Conservation (phyloP, 768 basidiomycete species). For the Calvatia gigantea region DNA sequence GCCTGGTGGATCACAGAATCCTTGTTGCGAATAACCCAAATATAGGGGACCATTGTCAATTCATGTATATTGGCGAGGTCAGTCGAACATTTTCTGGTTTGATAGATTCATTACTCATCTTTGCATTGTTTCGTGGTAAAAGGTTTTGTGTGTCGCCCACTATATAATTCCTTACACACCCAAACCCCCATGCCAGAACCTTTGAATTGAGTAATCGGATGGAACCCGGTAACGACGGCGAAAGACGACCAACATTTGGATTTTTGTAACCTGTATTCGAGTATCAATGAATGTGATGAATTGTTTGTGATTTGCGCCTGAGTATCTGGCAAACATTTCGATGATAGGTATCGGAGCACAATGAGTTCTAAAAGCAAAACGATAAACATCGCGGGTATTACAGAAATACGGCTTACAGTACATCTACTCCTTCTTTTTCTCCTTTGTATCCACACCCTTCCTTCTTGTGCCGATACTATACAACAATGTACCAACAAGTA, state of each 20-base stretch:
- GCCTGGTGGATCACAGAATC: neutral
- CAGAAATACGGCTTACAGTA: conserved; percentile 5
- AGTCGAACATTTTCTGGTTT: neutral
- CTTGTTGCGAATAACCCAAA: neutral
- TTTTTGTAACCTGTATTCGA: no score
- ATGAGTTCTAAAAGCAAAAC: neutral
- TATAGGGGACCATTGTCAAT: neutral
- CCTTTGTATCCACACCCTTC: conserved; percentile 16
- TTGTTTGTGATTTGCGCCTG: no score
- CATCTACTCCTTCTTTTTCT: conserved; percentile 18
- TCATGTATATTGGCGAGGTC: neutral
- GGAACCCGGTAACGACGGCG: neutral
- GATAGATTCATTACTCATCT: neutral
- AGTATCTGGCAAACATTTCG: neutral
- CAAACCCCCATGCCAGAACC: neutral
- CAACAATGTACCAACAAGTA: conserved; percentile 66
- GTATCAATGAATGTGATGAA: no score
- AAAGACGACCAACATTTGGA: neutral
- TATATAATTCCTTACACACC: neutral
- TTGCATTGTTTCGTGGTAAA: neutral
- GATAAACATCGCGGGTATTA: neutral
- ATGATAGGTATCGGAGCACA: neutral
- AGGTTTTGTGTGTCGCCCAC: neutral
- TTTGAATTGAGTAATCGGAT: no score
- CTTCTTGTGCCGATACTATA: conserved; percentile 49